Percentiles rank a stretch among this genome's conserved stretches.
Evolutionary conservation across 2,329 filamentous ascomycete species (phyloP).

Genomic region (Phaeosphaeriaceae sp.): DNA sequence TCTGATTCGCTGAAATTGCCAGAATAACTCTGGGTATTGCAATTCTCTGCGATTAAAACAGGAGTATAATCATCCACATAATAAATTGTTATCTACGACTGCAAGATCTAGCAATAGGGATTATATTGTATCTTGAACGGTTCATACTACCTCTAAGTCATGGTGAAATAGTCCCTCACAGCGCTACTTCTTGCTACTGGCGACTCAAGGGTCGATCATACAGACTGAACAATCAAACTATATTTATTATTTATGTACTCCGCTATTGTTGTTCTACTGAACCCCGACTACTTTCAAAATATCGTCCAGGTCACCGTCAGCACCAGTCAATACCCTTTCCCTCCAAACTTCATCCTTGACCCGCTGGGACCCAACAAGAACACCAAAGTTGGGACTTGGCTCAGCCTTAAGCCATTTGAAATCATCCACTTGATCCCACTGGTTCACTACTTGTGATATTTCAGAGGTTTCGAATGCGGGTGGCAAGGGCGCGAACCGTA

Average conservation of each 20-base stretch:
- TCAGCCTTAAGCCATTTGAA: conserved; percentile 95
- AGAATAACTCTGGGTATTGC: too few relatives aligned
- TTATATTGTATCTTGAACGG: too few relatives aligned
- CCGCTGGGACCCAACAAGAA: conserved; percentile 66
- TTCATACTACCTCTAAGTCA: too few relatives aligned
- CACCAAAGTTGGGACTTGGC: conserved; percentile 85
- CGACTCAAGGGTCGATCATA: too few relatives aligned
- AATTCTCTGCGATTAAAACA: too few relatives aligned
- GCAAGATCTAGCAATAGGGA: too few relatives aligned
- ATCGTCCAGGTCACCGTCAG: conserved; percentile 19
- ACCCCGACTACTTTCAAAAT: conserved; percentile 15
- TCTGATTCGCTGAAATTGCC: too few relatives aligned
- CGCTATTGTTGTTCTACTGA: background rate
- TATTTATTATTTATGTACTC: background rate
- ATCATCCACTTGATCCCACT: conserved; percentile 92
- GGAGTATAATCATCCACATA: too few relatives aligned
- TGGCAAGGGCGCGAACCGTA: conserved; percentile 82
- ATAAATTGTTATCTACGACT: too few relatives aligned
- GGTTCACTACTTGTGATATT: conserved; percentile 57
- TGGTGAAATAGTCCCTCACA: too few relatives aligned
- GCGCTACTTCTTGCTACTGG: too few relatives aligned
- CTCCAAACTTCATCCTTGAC: conserved; percentile 72
- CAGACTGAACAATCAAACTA: too few relatives aligned
- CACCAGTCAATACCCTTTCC: conserved; percentile 36
- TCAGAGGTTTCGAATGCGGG: conserved; percentile 62